Evolutionary conservation across 352 stramenopile species (phyloP).

Genomic region (Pythium phragmiticola): DNA sequence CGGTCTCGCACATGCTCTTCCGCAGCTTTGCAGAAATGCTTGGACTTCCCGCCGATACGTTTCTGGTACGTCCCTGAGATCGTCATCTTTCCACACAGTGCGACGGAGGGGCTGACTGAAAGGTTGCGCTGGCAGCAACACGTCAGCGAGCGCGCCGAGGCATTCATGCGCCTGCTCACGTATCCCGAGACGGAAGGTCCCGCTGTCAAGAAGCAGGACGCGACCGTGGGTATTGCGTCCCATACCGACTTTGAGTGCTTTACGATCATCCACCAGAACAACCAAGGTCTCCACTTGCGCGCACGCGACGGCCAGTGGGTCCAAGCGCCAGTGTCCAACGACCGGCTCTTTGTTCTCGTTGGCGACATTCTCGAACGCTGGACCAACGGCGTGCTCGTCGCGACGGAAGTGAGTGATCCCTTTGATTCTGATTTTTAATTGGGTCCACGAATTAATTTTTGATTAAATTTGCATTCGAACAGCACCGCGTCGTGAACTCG

Average conservation of each 20-base stretch:
- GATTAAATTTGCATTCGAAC: constrained; percentile 1
- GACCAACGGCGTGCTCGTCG: constrained; percentile 72
- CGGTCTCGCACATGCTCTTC: constrained; percentile 65
- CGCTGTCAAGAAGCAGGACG: constrained; percentile 40
- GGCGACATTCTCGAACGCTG: constrained; percentile 81
- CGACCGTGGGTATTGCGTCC: constrained; percentile 70
- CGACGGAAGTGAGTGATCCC: constrained; percentile 52
- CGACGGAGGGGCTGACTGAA: not conserved
- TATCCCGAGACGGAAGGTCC: constrained; percentile 52
- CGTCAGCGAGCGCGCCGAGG: constrained; percentile 61
- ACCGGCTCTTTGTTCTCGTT: constrained; percentile 78
- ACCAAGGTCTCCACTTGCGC: constrained; percentile 60
- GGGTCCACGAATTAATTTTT: constrained; percentile 1
- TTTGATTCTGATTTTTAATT: too few relatives aligned
- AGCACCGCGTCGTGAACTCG: constrained; percentile 80
- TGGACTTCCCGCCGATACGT: constrained; percentile 50
- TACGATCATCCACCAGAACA: constrained; percentile 85
- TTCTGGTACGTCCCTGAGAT: constrained; percentile 39
- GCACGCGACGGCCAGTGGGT: constrained; percentile 64
- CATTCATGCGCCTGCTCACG: constrained; percentile 77
- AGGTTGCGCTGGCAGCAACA: constrained; percentile 47
- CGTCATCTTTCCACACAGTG: not conserved
- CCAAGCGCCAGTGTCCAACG: constrained; percentile 63
- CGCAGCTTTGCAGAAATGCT: constrained; percentile 83
- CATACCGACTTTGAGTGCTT: constrained; percentile 88